Evolutionary conservation across 257 asterid genomes (phyloP).

Genomic region (Fraxinus excelsior): DNA sequence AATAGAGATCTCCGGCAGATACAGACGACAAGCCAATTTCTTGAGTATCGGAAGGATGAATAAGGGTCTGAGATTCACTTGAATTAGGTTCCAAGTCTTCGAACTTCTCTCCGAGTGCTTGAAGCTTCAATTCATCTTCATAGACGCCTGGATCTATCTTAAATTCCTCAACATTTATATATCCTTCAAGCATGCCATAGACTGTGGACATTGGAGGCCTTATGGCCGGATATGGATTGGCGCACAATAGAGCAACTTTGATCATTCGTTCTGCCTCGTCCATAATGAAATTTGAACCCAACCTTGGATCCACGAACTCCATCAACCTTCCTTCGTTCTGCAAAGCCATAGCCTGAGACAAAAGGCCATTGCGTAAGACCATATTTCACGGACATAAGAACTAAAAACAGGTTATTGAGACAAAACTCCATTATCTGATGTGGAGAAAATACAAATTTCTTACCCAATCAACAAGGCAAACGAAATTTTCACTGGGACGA

Average conservation of each 20-base stretch:
- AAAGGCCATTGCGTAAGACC: neutral
- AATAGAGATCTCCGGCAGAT: neutral
- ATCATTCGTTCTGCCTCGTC: conserved; percentile 51
- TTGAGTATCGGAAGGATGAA: neutral
- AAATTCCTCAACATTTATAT: conserved; percentile 36
- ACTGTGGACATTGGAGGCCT: conserved; percentile 69
- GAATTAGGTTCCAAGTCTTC: conserved; percentile 33
- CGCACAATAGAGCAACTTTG: conserved; percentile 54
- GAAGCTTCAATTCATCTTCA: conserved; percentile 43
- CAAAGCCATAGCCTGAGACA: conserved; percentile 54
- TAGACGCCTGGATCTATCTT: conserved; percentile 40
- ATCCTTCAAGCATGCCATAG: conserved; percentile 56
- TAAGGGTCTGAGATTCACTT: conserved; percentile 20
- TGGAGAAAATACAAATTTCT: conserved; percentile 15
- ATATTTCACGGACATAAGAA: neutral
- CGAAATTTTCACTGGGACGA: conserved; percentile 49
- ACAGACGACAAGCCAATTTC: conserved; percentile 20
- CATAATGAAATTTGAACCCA: conserved; percentile 37
- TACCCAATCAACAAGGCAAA: conserved; percentile 76
- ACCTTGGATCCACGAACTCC: conserved; percentile 57
- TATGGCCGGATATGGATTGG: conserved; percentile 63
- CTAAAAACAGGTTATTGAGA: neutral
- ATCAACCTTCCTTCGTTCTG: conserved; percentile 46
- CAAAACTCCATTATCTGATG: neutral
- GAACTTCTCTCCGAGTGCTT: conserved; percentile 46